phyloP scores from a whole-genome alignment of 83 land plant species.

The Isoetes engelmannii region DNA sequence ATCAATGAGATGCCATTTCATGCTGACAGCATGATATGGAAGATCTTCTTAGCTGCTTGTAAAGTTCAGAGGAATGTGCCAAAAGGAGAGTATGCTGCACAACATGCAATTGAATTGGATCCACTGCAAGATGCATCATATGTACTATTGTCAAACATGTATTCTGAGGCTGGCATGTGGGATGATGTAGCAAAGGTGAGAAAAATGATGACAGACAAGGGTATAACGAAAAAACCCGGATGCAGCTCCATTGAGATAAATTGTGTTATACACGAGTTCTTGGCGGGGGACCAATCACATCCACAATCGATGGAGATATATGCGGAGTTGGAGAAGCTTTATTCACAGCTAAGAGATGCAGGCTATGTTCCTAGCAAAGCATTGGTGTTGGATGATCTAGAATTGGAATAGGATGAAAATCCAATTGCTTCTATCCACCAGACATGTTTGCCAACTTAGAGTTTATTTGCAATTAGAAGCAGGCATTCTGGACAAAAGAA shows the following conservation, averaged over 20 bases:
- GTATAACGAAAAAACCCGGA: conserved; percentile 43
- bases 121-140: conserved; percentile 39
- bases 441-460: too few species aligned
- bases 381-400: conserved; percentile 39
- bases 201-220: conserved; percentile 34
- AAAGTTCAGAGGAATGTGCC: conserved; percentile 33
- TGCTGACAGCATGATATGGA: too few species aligned
- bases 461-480: too few species aligned
- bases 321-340: conserved; percentile 28
- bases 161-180: conserved; percentile 41
- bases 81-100: conserved; percentile 36
- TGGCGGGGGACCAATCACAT: conserved; percentile 41
- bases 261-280: conserved; percentile 33
- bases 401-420: conserved; percentile 36
- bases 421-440: conserved; percentile 21
- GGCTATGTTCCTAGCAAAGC: conserved; percentile 43
- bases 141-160: conserved; percentile 39
- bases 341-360: conserved; percentile 29
- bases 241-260: conserved; percentile 45
- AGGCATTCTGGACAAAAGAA: too few species aligned
- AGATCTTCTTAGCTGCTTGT: conserved; percentile 16
- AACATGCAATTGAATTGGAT: conserved; percentile 34
- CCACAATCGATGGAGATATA: conserved; percentile 31
- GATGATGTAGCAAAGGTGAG: conserved; percentile 37
- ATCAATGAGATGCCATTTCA: too few species aligned